phyloP scores from a whole-genome alignment of 177 flowering plant genomes.

The Tripterygium wilfordii region DNA sequence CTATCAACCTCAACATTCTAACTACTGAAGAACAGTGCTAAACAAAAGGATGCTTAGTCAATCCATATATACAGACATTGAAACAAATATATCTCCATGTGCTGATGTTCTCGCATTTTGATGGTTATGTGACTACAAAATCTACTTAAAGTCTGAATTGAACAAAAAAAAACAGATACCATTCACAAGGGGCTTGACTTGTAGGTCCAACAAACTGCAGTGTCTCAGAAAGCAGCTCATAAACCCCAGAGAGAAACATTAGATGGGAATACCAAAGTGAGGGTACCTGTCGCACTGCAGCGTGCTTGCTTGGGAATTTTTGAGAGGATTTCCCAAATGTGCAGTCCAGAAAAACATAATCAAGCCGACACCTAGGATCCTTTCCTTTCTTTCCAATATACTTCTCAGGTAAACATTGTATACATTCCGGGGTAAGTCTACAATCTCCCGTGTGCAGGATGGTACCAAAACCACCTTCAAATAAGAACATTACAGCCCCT shows the following conservation, averaged over 20 bases:
- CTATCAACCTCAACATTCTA: no score
- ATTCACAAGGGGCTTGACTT: no score
- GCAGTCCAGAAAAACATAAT: conserved; percentile 77
- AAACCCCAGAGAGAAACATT: background rate
- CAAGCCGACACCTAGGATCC: conserved; percentile 47
- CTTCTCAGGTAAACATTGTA: conserved; percentile 59
- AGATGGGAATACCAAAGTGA: background rate
- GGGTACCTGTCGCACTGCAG: conserved; percentile 67
- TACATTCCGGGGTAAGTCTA: conserved; percentile 74
- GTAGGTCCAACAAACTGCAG: no score
- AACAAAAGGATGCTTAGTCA: no score
- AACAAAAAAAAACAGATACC: no score
- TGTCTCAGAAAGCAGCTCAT: background rate
- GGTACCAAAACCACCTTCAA: conserved; percentile 80
- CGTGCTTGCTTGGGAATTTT: conserved; percentile 59
- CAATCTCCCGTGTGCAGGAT: conserved; percentile 93
- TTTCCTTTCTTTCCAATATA: conserved; percentile 53
- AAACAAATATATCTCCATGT: no score
- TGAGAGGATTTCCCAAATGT: conserved; percentile 60
- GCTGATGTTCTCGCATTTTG: no score
- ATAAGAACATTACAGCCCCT: conserved; percentile 94
- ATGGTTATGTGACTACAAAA: no score
- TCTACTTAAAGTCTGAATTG: no score
- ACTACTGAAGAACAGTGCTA: no score
- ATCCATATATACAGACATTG: no score